Evolutionary conservation across 352 stramenopile species (phyloP), one percentile per base, ranked within the genome.

Genomic region (Globisporangium canariense): DNA sequence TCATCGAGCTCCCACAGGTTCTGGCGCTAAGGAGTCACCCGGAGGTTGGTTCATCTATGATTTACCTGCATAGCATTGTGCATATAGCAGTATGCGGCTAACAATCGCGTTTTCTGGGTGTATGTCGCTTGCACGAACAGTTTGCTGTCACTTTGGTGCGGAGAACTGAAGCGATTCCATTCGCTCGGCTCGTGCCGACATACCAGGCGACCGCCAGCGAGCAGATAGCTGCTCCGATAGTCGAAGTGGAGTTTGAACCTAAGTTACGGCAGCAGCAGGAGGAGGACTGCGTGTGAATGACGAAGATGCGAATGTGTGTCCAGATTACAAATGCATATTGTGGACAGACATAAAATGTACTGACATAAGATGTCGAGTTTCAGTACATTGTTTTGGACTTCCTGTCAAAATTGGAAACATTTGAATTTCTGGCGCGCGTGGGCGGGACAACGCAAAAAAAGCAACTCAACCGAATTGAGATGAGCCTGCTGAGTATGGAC

Each of bases 1-100:
- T 81, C 25, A 68, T 93, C 32, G 80, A 91, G 64, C 65, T 93
- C 7, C 84, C 84, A 0, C 82, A 91, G 73, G 82, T 89, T 25
- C 62, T 91, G 30, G 71, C 71, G 5, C 62, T 93, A 20, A 79
- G 82, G 7, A 74, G 78, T n/a, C 79, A 84, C 45, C 82, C 82
- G 34, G 80, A 90, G 68, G 84, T 93, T 58, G 32, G 74, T 66
- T 4, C 10, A 11, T 13, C 22, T 43, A 5, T 13, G n/a, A 3
- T 28, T 52, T 28, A 28, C 25, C 7, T 8, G 3, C 34, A 28
- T 28, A 28, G 1, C 25, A 2, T 28, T 28, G 25, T 28, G 25
- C 25, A 28, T 28, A 28, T 28, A 28, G 25, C 25, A 28, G 36
- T 22, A 46, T 62, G 34, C 49, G 13, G 11, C 40, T 47, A 9